Conservation (phyloP, 2,329 filamentous ascomycete genomes). For the Diaporthe ampelina region DNA sequence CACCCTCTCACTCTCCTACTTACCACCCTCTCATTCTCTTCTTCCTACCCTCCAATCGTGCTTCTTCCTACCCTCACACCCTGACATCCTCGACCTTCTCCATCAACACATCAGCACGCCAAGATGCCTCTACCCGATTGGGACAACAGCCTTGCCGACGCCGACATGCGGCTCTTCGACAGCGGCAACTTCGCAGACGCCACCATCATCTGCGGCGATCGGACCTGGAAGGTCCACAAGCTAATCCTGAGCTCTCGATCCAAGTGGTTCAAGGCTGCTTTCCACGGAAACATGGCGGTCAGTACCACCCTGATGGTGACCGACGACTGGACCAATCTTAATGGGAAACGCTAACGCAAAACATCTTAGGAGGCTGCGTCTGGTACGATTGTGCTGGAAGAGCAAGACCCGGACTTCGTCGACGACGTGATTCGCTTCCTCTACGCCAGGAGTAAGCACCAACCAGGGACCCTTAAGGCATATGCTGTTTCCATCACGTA, state of each 20-base stretch:
- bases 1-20: no score
- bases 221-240: not conserved
- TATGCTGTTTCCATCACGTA: not conserved
- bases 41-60: no score
- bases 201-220: not conserved
- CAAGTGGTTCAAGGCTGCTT: not conserved
- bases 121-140: no score
- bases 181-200: not conserved
- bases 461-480: accelerated
- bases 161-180: not conserved
- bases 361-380: not conserved
- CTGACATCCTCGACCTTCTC: no score
- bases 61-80: no score
- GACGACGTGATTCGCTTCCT: not conserved
- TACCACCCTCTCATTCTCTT: no score
- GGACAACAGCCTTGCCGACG: no score
- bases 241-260: not conserved
- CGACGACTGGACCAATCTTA: no score
- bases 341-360: not conserved
- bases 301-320: no score
- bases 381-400: not conserved
- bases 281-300: not conserved
- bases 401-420: not conserved
- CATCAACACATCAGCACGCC: not conserved
- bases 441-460: not conserved